phyloP scores from a whole-genome alignment of 768 basidiomycete species.

The Suillus tomentosus region DNA sequence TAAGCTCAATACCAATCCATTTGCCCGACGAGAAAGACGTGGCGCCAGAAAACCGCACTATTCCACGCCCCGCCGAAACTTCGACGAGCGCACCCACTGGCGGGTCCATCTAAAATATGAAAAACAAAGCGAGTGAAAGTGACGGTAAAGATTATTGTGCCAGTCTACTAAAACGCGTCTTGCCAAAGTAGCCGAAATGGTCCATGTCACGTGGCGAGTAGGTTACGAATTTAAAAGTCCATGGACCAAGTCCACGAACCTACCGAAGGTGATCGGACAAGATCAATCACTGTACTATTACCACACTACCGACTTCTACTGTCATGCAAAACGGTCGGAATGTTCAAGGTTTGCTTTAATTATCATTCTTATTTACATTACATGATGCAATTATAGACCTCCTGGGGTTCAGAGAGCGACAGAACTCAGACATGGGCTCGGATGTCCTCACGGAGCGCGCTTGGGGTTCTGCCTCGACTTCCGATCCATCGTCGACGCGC shows the following conservation, averaged over 20 bases:
- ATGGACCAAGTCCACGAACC: background rate
- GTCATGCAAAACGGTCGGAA: constrained; percentile 35
- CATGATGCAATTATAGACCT: constrained; percentile 23
- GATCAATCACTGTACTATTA: background rate
- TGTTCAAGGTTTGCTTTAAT: constrained; percentile 23
- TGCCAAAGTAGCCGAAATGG: background rate
- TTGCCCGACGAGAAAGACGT: constrained; percentile 86
- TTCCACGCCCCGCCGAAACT: constrained; percentile 77
- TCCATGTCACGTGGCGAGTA: background rate
- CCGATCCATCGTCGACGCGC: constrained; percentile 48
- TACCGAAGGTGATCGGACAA: background rate
- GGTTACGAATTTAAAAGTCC: background rate
- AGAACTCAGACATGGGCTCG: constrained; percentile 40
- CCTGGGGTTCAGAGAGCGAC: constrained; percentile 20
- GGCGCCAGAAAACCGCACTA: constrained; percentile 82
- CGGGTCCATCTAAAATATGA: constrained; percentile 35
- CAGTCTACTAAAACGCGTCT: constrained; percentile 2
- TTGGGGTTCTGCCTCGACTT: constrained; percentile 48
- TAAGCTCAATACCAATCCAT: constrained; percentile 94
- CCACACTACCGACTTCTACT: background rate
- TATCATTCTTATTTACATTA: constrained; percentile 11
- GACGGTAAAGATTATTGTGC: background rate
- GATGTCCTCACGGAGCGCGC: constrained; percentile 59
- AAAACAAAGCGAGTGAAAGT: background rate
- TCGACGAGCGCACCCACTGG: constrained; percentile 76